Evolutionary conservation across 306 rosid species (phyloP), one percentile per base, ranked within the genome.

Genomic region (Lupinus albus): DNA sequence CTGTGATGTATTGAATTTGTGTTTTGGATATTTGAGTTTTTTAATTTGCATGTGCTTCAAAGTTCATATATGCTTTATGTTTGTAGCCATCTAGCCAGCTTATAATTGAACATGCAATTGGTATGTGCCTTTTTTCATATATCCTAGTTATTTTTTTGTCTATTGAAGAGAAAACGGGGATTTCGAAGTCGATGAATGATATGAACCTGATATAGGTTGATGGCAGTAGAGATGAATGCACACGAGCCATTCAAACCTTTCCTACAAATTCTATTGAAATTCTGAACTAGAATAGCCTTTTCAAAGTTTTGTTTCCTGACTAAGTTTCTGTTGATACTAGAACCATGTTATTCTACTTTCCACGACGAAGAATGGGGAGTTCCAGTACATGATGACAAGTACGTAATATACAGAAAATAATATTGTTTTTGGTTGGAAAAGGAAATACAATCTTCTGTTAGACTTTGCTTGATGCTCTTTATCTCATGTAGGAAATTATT

Each of bases 361-460:
- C 95, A 88, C 8, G 95, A 88, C 9, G 91, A 84, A 76, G 95
- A 88, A 80, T 88, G 95, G 95, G 95, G 95, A 54, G 73, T 88
- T 74, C 89, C 95, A 14, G 86, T 84, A 41, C 95, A 88, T 8
- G 81, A 88, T 80, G 95, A 86, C 76, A 88, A 80, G 95, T 88
- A 84, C 38, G 95, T 72, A 36, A 51, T 56, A n/a, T 41, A 48
- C 68, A 62, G 44, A 58, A 57, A 11, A 20, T 71, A n/a, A 39
- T 67, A 10, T 57, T 45, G 61, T 20, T 61, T 21, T 42, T 14
- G 42, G 69, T 52, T 7, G 28, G 30, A 67, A 72, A 61, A 16
- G 2, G 56, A 42, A 36, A 15, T 36, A 38, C 14, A 48, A 59
- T 42, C 36, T 41, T 17, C 17, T 12, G 9, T 58, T 54, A n/a